A percentile compares a stretch with the other conserved stretches of the same genome.
Evolutionary conservation across 495 filamentous ascomycete species (phyloP).

Genomic region (Neohortaea acidophila): DNA sequence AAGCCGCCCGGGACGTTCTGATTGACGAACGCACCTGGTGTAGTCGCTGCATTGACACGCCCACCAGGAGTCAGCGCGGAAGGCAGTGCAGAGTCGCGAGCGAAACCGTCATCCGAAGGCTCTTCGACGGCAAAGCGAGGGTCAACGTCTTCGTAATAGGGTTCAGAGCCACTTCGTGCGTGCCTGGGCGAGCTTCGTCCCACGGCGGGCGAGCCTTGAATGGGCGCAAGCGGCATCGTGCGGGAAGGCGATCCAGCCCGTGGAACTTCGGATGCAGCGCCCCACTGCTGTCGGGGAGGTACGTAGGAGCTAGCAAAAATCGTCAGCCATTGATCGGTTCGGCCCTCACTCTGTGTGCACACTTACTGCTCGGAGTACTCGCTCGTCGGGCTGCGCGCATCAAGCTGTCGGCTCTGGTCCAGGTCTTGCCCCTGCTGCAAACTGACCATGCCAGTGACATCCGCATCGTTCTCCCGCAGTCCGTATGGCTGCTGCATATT

Average conservation of each 20-base stretch:
- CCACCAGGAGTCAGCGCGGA: slow-evolving; percentile 13
- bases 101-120: slow-evolving; percentile 20
- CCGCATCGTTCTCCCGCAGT: slow-evolving; percentile 49
- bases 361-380: slow-evolving; percentile 63
- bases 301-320: slow-evolving; percentile 25
- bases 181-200: slow-evolving; percentile 19
- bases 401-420: too few species aligned
- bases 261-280: slow-evolving; percentile 22
- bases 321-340: too few species aligned
- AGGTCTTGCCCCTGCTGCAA: slow-evolving; percentile 44
- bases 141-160: slow-evolving; percentile 90
- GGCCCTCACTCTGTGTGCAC: too few species aligned
- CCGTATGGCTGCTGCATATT: slow-evolving; percentile 20
- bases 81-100: slow-evolving; percentile 12
- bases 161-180: slow-evolving; percentile 33
- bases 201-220: slow-evolving; percentile 16
- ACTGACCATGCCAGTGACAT: slow-evolving; percentile 52
- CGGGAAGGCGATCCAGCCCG: slow-evolving; percentile 21
- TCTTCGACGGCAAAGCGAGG: slow-evolving; percentile 56
- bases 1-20: neutral
- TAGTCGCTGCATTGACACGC: too few species aligned
- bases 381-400: slow-evolving; percentile 37
- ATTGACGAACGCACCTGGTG: neutral
- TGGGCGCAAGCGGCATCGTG: slow-evolving; percentile 19
- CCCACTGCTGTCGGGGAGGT: slow-evolving; percentile 35